These are phyloP conservation scores for Capsicum rhomboideum DNA, from an alignment of 257 asterid species.

Conservation along the genomic window DNA sequence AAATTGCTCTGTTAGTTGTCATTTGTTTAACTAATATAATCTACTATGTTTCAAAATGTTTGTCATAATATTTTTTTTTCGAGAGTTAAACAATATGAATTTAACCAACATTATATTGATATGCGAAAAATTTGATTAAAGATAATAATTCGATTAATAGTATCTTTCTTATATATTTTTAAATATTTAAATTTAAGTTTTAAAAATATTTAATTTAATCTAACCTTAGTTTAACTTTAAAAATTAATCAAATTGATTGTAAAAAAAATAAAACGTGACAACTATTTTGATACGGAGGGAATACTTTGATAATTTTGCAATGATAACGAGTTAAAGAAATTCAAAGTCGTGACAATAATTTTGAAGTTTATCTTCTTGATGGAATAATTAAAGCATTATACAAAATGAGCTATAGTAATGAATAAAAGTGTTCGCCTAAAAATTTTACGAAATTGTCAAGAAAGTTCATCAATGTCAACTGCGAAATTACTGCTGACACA, in stretches of 20 bases:
- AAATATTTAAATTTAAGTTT: too few species aligned
- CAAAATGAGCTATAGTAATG: not conserved
- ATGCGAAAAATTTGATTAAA: too few species aligned
- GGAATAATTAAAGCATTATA: not conserved
- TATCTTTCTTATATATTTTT: too few species aligned
- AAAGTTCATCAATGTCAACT: not conserved
- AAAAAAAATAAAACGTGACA: too few species aligned
- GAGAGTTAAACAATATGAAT: too few species aligned
- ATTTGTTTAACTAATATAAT: constrained; percentile 52
- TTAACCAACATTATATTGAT: too few species aligned
- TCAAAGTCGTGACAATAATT: not conserved
- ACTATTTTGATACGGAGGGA: too few species aligned
- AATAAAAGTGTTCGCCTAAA: not conserved
- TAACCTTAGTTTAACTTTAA: too few species aligned
- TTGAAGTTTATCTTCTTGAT: not conserved
- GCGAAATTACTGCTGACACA: not conserved
- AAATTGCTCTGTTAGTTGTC: constrained; percentile 43
- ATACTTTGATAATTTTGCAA: not conserved
- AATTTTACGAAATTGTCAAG: not conserved
- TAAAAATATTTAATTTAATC: too few species aligned
- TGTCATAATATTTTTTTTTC: too few species aligned
- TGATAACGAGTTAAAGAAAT: not conserved
- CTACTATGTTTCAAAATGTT: constrained; percentile 6
- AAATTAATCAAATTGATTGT: too few species aligned
- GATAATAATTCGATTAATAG: too few species aligned